A percentile compares a stretch with the other conserved stretches of the same genome.
Evolutionary conservation across 768 basidiomycete species (phyloP).

Genomic region (Amanita pseudoporphyria): DNA sequence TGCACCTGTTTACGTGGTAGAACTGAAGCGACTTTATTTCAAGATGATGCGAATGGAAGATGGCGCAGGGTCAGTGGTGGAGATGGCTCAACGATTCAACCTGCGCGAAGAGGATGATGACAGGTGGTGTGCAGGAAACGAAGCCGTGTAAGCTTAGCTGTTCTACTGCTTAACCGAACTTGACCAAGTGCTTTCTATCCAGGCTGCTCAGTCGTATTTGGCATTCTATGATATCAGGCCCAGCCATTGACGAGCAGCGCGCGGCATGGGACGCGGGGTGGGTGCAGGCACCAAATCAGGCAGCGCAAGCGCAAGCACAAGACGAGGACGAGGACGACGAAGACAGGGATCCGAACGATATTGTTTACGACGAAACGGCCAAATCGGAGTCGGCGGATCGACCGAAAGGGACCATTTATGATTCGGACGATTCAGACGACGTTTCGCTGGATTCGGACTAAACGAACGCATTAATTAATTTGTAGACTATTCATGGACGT

Average conservation of each 20-base stretch:
- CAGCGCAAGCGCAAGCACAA: neutral
- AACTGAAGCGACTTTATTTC: slow-evolving; percentile 26
- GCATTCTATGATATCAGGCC: slow-evolving; percentile 35
- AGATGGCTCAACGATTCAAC: slow-evolving; percentile 24
- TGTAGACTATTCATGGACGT: neutral
- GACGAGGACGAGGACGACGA: slow-evolving; percentile 20
- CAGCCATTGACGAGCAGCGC: slow-evolving; percentile 37
- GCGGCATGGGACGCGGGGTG: slow-evolving; percentile 10
- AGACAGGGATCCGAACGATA: slow-evolving; percentile 23
- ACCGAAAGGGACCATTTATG: slow-evolving; percentile 1
- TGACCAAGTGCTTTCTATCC: slow-evolving; percentile 1
- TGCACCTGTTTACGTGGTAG: slow-evolving; percentile 30
- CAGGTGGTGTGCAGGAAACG: slow-evolving; percentile 41
- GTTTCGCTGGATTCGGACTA: neutral
- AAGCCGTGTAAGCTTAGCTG: slow-evolving; percentile 32
- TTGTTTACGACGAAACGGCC: slow-evolving; percentile 1
- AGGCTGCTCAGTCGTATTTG: slow-evolving; percentile 36
- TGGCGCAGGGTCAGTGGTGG: slow-evolving; percentile 14
- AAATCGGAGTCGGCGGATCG: neutral
- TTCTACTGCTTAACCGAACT: neutral
- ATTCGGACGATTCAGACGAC: slow-evolving; percentile 1
- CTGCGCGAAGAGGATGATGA: slow-evolving; percentile 18
- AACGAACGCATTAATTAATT: neutral
- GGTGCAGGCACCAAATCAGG: neutral
- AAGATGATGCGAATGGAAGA: slow-evolving; percentile 27